phyloP scores from a whole-genome alignment of 129 eudicot species.

The Deinandra increscens region DNA sequence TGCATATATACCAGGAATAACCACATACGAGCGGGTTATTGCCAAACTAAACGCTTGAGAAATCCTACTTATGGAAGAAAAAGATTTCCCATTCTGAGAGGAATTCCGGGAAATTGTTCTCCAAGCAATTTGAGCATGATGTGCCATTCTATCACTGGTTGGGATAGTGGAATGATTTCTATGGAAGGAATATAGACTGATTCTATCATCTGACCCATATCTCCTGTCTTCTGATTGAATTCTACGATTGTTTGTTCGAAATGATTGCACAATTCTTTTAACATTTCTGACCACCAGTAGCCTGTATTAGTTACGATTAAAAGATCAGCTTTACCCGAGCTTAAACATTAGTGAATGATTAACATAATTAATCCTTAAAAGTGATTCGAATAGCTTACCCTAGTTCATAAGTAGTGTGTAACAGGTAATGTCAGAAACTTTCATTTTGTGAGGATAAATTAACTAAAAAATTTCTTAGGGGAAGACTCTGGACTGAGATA shows the following conservation, averaged over 20 bases:
- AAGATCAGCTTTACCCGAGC: constrained; percentile 8
- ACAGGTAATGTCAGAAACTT: not conserved
- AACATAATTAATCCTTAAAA: not conserved
- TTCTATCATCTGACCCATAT: constrained; percentile 29
- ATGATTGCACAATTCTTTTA: constrained; percentile 43
- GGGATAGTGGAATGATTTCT: constrained; percentile 36
- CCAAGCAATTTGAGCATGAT: constrained; percentile 67
- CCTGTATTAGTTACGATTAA: constrained; percentile 37
- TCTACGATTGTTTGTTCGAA: constrained; percentile 33
- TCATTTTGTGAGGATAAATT: too few species aligned
- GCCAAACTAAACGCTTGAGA: constrained; percentile 88
- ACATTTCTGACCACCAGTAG: constrained; percentile 42
- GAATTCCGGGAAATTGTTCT: constrained; percentile 40
- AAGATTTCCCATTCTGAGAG: constrained; percentile 16
- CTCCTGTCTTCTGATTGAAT: constrained; percentile 34
- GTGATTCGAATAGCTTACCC: not conserved
- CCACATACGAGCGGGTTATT: constrained; percentile 53
- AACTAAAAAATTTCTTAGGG: too few species aligned
- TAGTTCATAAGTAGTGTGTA: not conserved
- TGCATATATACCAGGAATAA: constrained; percentile 70
- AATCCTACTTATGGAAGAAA: constrained; percentile 36
- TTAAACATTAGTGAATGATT: constrained; percentile 1
- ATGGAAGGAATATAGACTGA: constrained; percentile 37
- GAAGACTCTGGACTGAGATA: too few species aligned
- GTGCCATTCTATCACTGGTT: constrained; percentile 34